phyloP scores from a whole-genome alignment of 1,139 yeast species.

The Scheffersomyces segobiensis region DNA sequence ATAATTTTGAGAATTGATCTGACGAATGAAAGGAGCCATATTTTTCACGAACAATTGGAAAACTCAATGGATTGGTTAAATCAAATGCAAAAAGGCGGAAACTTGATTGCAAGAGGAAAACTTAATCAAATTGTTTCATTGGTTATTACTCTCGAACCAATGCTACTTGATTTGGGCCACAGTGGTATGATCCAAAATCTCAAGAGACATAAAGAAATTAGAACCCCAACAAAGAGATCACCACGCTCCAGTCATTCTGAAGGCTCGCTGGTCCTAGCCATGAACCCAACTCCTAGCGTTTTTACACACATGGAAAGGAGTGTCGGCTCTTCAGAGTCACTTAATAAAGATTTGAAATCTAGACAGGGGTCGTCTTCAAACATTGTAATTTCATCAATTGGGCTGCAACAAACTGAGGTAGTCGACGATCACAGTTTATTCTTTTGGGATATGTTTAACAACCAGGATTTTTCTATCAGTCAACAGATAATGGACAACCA shows the following conservation, averaged over 20 bases:
- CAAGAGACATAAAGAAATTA: slow-evolving; percentile 1
- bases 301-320: background rate
- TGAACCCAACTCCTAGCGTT: background rate
- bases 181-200: slow-evolving; percentile 2
- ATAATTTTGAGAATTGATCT: slow-evolving; percentile 17
- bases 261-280: background rate
- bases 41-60: slow-evolving; percentile 21
- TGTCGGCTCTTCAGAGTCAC: background rate
- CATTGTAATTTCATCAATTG: background rate
- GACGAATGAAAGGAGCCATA: slow-evolving; percentile 6
- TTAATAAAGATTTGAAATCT: background rate
- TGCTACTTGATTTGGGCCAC: slow-evolving; percentile 5
- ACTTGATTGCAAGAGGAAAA: slow-evolving; percentile 26
- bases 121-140: slow-evolving; percentile 20
- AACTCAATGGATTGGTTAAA: slow-evolving; percentile 20
- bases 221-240: background rate
- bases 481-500: background rate
- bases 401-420: background rate
- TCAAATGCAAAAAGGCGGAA: slow-evolving; percentile 25
- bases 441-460: background rate
- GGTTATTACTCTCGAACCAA: slow-evolving; percentile 11
- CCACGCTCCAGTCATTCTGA: background rate
- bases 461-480: background rate
- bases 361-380: background rate
- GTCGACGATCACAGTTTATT: background rate